Conservation (phyloP, 371 early-diverging fungal species). For the Choanephora cucurbitarum region DNA sequence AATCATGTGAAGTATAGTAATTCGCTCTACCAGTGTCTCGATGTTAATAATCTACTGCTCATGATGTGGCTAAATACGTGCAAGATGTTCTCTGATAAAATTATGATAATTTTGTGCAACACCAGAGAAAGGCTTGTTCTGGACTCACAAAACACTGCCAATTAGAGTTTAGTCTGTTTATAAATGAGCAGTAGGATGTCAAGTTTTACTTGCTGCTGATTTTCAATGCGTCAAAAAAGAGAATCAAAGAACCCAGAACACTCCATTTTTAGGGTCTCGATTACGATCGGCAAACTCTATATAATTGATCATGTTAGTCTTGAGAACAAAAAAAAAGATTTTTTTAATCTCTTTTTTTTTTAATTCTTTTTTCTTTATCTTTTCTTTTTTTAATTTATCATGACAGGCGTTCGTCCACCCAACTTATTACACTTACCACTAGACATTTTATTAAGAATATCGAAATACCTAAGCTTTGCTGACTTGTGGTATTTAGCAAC, state of each 20-base stretch:
- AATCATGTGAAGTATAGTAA: no score
- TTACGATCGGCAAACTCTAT: neutral
- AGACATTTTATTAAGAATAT: conserved; percentile 32
- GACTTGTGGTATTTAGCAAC: conserved; percentile 43
- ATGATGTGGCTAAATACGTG: no score
- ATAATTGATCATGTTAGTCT: no score
- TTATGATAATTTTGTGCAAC: neutral
- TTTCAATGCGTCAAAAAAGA: neutral
- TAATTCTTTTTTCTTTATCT: conserved; percentile 1
- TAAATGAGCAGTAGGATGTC: neutral
- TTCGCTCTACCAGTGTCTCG: no score
- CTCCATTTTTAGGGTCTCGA: conserved; percentile 1
- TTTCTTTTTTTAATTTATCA: conserved; percentile 2
- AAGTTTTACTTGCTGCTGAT: conserved; percentile 1
- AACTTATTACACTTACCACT: conserved; percentile 29
- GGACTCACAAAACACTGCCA: neutral
- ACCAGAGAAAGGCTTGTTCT: neutral
- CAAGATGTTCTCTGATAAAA: neutral
- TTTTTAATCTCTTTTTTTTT: conserved; percentile 3
- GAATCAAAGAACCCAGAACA: neutral
- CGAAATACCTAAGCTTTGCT: conserved; percentile 29
- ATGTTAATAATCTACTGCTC: no score
- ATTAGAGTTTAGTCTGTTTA: neutral
- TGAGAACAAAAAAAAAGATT: neutral
- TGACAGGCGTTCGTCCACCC: neutral